phyloP scores from a whole-genome alignment of 148 eudicot genomes.

The Cornus kousa region DNA sequence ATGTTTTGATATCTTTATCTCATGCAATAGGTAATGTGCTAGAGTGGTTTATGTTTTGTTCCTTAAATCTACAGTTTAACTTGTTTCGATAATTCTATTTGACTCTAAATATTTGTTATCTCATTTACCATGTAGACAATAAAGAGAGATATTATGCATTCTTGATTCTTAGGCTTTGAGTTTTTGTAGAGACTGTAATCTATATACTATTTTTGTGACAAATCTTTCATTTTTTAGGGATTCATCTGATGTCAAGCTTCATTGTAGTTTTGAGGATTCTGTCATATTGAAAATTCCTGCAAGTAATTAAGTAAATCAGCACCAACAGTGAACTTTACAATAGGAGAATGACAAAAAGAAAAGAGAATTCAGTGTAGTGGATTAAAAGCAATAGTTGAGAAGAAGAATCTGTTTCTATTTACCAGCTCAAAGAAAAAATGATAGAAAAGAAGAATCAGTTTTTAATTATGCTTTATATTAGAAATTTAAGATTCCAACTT shows the following conservation, averaged over 20 bases:
- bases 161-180: not conserved
- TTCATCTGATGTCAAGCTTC: not conserved
- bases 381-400: not conserved
- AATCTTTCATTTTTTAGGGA: no score
- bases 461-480: no score
- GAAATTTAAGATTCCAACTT: no score
- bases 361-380: not conserved
- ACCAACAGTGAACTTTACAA: no score
- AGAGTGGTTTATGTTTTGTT: not conserved
- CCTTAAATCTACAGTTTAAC: not conserved
- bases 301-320: not conserved
- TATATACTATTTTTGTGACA: not conserved
- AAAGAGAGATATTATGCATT: not conserved
- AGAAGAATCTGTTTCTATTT: not conserved
- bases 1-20: slow-evolving; percentile 72
- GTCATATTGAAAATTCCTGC: no score
- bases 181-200: not conserved
- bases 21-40: slow-evolving; percentile 73
- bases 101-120: not conserved
- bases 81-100: not conserved
- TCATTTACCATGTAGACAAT: not conserved
- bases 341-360: not conserved
- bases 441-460: not conserved
- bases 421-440: not conserved
- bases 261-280: not conserved